A percentile compares a stretch with the other conserved stretches of the same genome.
Evolutionary conservation across 257 asterid genomes (phyloP).

Genomic region (Cordia subcordata): DNA sequence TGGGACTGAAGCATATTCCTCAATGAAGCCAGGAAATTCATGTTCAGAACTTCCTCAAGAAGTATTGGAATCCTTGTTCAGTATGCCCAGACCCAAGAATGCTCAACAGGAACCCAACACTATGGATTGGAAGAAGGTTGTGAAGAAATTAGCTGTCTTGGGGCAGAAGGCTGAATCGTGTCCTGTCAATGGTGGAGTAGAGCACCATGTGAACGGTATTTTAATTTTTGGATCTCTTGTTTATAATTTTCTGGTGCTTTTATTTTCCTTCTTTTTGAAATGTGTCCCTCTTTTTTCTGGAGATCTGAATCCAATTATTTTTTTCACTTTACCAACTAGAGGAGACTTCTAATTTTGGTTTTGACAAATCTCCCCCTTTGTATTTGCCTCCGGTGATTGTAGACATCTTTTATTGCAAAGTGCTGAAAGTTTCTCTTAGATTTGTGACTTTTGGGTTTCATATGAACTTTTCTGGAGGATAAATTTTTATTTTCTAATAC

Average conservation of each 20-base stretch:
- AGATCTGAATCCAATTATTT: too few species aligned
- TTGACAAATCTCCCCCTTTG: too few species aligned
- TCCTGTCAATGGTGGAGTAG: constrained; percentile 31
- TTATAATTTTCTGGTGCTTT: background rate
- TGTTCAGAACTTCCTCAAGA: constrained; percentile 65
- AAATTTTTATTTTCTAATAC: too few species aligned
- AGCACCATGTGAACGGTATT: constrained; percentile 45
- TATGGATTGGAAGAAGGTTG: constrained; percentile 91
- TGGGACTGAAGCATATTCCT: constrained; percentile 28
- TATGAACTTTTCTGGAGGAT: too few species aligned
- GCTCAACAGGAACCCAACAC: constrained; percentile 69
- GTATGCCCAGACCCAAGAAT: constrained; percentile 74
- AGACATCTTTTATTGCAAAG: too few species aligned
- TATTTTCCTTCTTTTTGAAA: background rate
- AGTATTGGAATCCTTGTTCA: constrained; percentile 75
- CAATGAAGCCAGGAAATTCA: constrained; percentile 29
- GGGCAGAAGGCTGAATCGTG: constrained; percentile 44
- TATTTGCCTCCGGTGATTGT: too few species aligned
- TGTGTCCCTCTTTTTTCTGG: too few species aligned
- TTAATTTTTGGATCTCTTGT: constrained; percentile 2
- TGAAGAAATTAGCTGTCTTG: constrained; percentile 65
- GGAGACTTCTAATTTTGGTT: too few species aligned
- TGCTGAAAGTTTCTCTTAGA: too few species aligned
- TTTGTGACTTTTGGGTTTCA: too few species aligned
- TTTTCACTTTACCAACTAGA: too few species aligned